Evolutionary conservation across 2,329 filamentous ascomycete genomes (phyloP).

Genomic region (Dactylella cylindrospora): DNA sequence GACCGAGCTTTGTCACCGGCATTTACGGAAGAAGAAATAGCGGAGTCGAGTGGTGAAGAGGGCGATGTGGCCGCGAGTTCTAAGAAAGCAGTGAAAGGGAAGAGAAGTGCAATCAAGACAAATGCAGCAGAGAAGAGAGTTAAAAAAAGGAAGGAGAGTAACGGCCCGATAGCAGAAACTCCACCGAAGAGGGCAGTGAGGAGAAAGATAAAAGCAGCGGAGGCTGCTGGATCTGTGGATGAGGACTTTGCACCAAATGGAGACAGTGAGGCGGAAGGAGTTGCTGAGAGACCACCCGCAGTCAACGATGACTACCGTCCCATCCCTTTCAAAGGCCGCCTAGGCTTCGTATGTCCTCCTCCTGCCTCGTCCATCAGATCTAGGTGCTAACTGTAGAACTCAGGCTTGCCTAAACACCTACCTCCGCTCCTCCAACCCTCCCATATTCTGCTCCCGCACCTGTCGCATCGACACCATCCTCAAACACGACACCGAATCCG

Average conservation of each 20-base stretch:
- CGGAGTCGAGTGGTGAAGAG: not conserved
- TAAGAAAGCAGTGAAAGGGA: not conserved
- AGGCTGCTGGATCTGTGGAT: slow-evolving; percentile 1
- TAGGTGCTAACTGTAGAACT: not conserved
- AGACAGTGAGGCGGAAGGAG: not conserved
- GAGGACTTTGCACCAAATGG: slow-evolving; percentile 4
- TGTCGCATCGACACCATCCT: slow-evolving; percentile 88
- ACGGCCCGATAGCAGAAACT: not conserved
- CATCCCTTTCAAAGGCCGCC: slow-evolving; percentile 82
- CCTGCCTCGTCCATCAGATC: not conserved
- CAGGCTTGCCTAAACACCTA: slow-evolving; percentile 92
- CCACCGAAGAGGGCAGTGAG: not conserved
- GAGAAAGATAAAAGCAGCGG: slow-evolving; percentile 14
- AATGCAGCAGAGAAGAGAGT: not conserved
- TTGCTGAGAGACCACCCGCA: slow-evolving; percentile 65
- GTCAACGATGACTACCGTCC: slow-evolving; percentile 82
- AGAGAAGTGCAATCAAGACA: not conserved
- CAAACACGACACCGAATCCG: slow-evolving; percentile 65
- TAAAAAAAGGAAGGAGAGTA: not conserved
- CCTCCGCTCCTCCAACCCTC: slow-evolving; percentile 74
- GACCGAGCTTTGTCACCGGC: slow-evolving; percentile 17
- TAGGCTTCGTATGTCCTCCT: slow-evolving; percentile 72
- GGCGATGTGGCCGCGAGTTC: not conserved
- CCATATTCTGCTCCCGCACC: slow-evolving; percentile 86
- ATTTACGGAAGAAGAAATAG: slow-evolving; percentile 1